Evolutionary conservation across 495 filamentous ascomycete species (phyloP).

Genomic region (Xylaria nigripes): DNA sequence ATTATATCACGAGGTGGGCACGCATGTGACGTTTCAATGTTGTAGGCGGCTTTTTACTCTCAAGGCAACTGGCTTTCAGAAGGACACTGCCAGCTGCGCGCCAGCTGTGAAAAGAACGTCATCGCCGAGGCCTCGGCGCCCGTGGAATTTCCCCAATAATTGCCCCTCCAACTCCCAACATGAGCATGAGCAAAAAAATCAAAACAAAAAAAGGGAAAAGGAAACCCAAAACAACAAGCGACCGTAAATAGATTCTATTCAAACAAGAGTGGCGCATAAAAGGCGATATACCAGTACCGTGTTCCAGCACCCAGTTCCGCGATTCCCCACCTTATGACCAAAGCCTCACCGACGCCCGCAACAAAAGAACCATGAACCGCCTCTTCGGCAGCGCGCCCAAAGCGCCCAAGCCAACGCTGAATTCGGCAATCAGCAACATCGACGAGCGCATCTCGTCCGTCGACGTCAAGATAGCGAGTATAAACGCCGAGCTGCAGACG

Average conservation of each 20-base stretch:
- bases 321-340: neutral
- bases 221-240: neutral
- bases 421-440: slow-evolving; percentile 78
- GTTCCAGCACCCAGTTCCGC: neutral
- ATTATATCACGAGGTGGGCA: no score
- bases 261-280: neutral
- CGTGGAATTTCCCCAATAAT: neutral
- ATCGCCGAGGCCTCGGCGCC: no score
- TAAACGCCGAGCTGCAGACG: slow-evolving; percentile 82
- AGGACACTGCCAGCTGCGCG: no score
- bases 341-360: neutral
- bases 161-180: neutral
- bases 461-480: slow-evolving; percentile 87
- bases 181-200: neutral
- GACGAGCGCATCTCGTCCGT: slow-evolving; percentile 80
- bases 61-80: no score
- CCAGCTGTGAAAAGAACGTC: no score
- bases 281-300: neutral
- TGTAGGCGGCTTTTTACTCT: no score
- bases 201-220: no score
- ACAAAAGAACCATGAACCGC: slow-evolving; percentile 70
- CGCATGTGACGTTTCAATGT: no score
- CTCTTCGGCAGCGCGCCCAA: slow-evolving; percentile 84
- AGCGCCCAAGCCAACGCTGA: slow-evolving; percentile 84
- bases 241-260: neutral